Base-by-base conservation (phyloP, 495 filamentous ascomycete genomes). In the Tuber microsphaerosporum region DNA sequence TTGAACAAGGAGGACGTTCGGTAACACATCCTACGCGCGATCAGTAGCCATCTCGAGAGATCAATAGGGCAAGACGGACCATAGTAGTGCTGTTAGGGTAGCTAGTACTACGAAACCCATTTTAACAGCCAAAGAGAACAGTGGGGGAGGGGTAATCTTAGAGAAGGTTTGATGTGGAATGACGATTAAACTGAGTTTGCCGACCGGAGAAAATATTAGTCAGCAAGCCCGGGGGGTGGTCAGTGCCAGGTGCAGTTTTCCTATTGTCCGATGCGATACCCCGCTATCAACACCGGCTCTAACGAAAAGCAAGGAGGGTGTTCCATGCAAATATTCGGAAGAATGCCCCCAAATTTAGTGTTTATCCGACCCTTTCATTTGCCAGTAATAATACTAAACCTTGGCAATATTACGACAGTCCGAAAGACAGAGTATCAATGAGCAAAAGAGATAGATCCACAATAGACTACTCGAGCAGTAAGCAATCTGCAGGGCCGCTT, bases 1-100 rank as follows among this genome's bases (percentile, higher is more conserved):
- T 92, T 90, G 48, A 97, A 88, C 39, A 97, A 93, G 81, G 93
- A 91, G 84, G 91, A 94, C 71, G 92, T 91, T 74, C 94, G 91
- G 80, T 91, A 90, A 17, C 91, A 86, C 73, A 97, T 88, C 93
- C 93, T 94, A 74, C 39, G 17, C 26, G 44, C 14, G 12, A 56
- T 41, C 2, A 12, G 31, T 65, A 48, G 34, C 43, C 43, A 51
- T 39, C 45, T 69, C 43, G 42, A 2, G 12, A 34, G 61, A 74
- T 65, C 12, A 65, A 34, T 65, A 34, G 56, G 14, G 26, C 17
- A 17, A 65, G 39, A 26, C 31, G 26, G 19, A 43, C 41, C n/a
- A 26, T n/a, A 34, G 34, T 17, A 39, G 72, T 22, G 51, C 34
- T 22, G 14, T 31, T 73, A 73, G 26, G 45, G 51, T 39, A 39